Base-by-base conservation (phyloP, 306 rosid genomes). In the Sicyos baderoa region DNA sequence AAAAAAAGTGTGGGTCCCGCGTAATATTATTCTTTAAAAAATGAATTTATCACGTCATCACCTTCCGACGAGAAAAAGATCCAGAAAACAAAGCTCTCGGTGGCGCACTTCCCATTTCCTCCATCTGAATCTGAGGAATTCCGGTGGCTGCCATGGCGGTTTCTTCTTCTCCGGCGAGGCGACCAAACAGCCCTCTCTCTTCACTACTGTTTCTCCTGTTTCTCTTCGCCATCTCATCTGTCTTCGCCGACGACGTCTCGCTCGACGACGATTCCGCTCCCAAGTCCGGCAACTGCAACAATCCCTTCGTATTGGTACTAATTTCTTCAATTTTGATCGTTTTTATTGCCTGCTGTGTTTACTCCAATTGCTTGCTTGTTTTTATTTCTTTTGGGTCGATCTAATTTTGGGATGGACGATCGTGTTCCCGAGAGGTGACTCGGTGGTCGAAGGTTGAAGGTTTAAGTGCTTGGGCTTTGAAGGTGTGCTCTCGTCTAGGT, bases 221-320 rank as follows among this genome's bases (percentile, higher is more conserved):
- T 73, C 50, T 79, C 55, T 27, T 78, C 49, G 32, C 54, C 23
- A 57, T 73, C 55, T 82, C 78, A 16, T 74, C 7, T 18, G 83
- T 74, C 16, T 72, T 59, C 44, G 79, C 78, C 32, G 76, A 57
- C 54, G 94, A 88, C 71, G 88, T 76, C 50, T 62, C 72, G 22
- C 77, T 65, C 9, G 85, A 82, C 68, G 93, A 83, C 59, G 77
- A 82, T 10, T 16, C 21, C 22, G 17, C 57, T 2, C 86, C 87
- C 68, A 77, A 62, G 72, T 79, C 89, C 21, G 77, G 83, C 9
- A 70, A 81, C 19, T 93, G 99, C 86, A 47, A 77, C 68, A 89
- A 93, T 74, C 87, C 96, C 42, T 82, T 74, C 54, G 79, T 84
- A 69, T 80, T 88, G 99, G 99, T 92, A 86, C 17, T 25, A 2